Conservation (phyloP, 2,329 filamentous ascomycete species). For the Monilinia fructicola region DNA sequence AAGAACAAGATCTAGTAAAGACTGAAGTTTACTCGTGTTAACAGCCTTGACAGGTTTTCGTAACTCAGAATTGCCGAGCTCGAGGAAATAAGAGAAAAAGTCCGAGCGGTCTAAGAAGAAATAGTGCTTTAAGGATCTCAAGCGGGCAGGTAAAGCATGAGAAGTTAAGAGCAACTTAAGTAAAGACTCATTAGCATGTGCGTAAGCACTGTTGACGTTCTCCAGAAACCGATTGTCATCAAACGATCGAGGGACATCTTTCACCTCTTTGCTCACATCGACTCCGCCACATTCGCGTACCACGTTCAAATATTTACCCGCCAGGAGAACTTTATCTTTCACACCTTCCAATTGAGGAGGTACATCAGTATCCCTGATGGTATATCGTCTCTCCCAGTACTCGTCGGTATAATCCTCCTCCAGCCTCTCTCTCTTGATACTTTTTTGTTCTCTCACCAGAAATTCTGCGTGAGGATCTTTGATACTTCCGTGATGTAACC, state of each 20-base stretch:
- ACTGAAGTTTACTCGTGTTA: constrained; percentile 92
- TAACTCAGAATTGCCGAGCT: constrained; percentile 84
- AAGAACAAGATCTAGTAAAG: constrained; percentile 88
- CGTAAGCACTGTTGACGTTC: constrained; percentile 93
- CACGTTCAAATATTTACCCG: constrained; percentile 97
- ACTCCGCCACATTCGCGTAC: constrained; percentile 96
- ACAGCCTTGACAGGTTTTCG: constrained; percentile 85
- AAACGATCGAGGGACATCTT: constrained; percentile 87
- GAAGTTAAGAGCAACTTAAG: constrained; percentile 89
- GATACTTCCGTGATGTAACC: constrained; percentile 94
- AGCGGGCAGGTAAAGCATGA: constrained; percentile 81
- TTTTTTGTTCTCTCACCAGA: constrained; percentile 91
- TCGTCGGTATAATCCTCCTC: constrained; percentile 98
- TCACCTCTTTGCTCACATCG: constrained; percentile 83
- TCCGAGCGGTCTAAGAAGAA: constrained; percentile 98
- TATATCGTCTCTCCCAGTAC: constrained; percentile 98
- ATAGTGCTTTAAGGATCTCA: constrained; percentile 94
- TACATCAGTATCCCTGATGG: constrained; percentile 85
- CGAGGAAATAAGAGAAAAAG: constrained; percentile 97
- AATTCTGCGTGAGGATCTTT: constrained; percentile 94
- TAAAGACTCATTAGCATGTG: constrained; percentile 90
- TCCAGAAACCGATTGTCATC: constrained; percentile 90
- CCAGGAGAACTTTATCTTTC: constrained; percentile 90
- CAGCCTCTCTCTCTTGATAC: constrained; percentile 83
- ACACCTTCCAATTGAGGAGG: constrained; percentile 88